Conservation (phyloP, 2,329 filamentous ascomycete genomes). For the Dactylellina cionopaga region DNA sequence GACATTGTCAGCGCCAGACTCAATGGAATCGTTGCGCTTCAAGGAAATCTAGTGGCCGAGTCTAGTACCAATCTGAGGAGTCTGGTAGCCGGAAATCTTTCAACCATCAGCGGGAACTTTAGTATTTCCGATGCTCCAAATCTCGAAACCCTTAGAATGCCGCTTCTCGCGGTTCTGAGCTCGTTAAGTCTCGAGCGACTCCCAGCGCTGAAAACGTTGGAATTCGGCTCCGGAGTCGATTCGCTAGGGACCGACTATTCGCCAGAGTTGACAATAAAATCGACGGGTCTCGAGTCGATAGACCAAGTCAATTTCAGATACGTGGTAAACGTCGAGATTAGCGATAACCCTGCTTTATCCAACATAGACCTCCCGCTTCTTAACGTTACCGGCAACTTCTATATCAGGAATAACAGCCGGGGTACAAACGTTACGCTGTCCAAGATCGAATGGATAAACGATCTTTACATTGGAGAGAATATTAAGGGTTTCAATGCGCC, state of each 20-base stretch:
- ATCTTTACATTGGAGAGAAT: background rate
- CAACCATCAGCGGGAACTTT: conserved; percentile 4
- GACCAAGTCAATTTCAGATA: conserved; percentile 1
- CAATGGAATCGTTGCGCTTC: conserved; percentile 16
- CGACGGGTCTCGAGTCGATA: conserved; percentile 1
- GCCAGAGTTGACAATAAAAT: background rate
- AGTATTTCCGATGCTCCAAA: background rate
- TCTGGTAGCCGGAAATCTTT: conserved; percentile 17
- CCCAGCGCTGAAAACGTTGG: background rate
- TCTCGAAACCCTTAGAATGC: conserved; percentile 3
- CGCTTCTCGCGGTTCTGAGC: conserved; percentile 15
- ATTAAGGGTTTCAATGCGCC: background rate
- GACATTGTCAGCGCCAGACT: conserved; percentile 3
- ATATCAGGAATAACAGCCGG: conserved; percentile 1
- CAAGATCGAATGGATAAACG: background rate
- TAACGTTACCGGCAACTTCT: background rate
- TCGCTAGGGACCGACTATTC: background rate
- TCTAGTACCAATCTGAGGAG: background rate
- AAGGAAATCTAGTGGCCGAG: background rate
- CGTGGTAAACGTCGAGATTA: conserved; percentile 6
- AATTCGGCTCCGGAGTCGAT: conserved; percentile 4
- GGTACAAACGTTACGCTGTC: background rate
- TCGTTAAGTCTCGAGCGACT: conserved; percentile 5
- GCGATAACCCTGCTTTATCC: background rate
- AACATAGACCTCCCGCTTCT: background rate